Evolutionary conservation across 1,284 basidiomycete genomes (phyloP).

Genomic region (Rhodotorula sp.): DNA sequence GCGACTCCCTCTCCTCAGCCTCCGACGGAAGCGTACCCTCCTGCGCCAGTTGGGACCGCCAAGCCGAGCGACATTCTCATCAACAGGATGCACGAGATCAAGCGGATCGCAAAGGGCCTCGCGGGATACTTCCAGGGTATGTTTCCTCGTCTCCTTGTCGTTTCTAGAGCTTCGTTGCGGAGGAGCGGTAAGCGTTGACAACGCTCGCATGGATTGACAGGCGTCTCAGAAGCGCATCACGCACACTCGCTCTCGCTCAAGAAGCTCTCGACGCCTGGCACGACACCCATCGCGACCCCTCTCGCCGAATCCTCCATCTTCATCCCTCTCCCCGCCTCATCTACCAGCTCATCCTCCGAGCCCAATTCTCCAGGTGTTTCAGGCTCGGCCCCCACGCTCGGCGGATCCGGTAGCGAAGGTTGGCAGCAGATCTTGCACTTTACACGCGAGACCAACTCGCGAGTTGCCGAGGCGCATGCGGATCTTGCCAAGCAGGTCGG

Average conservation of each 20-base stretch:
- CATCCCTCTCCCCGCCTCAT: constrained; percentile 21
- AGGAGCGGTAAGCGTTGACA: too few relatives aligned
- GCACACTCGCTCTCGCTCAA: constrained; percentile 19
- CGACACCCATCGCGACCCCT: constrained; percentile 25
- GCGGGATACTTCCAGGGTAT: constrained; percentile 26
- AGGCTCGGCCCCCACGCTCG: constrained; percentile 3
- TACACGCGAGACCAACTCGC: constrained; percentile 19
- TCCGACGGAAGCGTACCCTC: constrained; percentile 18
- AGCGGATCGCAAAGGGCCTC: constrained; percentile 29
- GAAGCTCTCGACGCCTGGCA: constrained; percentile 9
- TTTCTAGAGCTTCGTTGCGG: background rate
- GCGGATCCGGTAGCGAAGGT: constrained; percentile 21
- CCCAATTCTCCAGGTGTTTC: background rate
- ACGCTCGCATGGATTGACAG: background rate
- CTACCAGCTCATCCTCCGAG: background rate
- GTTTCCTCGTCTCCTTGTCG: background rate
- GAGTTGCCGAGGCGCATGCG: constrained; percentile 17
- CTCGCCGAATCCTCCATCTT: constrained; percentile 32
- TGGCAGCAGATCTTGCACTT: constrained; percentile 30
- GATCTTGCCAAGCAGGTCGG: constrained; percentile 23
- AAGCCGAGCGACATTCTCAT: constrained; percentile 26
- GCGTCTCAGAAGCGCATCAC: constrained; percentile 26
- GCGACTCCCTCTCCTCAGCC: background rate
- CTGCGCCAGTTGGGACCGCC: background rate
- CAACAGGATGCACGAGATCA: constrained; percentile 30